A percentile compares a stretch with the other conserved stretches of the same genome.
These are phyloP conservation scores for Tripterygium wilfordii DNA, from an alignment of 177 flowering plant genomes.

Conservation along the genomic window DNA sequence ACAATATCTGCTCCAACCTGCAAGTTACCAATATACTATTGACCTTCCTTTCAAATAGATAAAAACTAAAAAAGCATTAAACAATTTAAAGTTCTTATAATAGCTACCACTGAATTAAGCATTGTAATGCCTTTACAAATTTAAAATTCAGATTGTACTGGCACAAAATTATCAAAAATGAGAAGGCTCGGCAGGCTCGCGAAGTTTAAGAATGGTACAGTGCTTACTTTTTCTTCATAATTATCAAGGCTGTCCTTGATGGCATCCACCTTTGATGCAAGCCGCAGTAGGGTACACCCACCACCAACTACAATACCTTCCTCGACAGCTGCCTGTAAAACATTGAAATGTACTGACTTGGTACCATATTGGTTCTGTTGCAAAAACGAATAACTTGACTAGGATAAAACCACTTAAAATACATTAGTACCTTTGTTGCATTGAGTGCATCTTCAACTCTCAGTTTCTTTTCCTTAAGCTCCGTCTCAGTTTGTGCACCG, in stretches of 20 bases:
- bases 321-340: constrained; percentile 90
- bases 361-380: no score
- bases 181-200: no score
- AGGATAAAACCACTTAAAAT: neutral
- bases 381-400: no score
- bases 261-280: constrained; percentile 89
- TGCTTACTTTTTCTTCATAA: constrained; percentile 82
- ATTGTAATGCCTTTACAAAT: no score
- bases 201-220: neutral
- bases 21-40: no score
- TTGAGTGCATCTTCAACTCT: constrained; percentile 99
- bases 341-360: neutral
- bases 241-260: constrained; percentile 69
- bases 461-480: constrained; percentile 90
- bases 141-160: no score
- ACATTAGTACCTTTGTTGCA: constrained; percentile 72
- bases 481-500: constrained; percentile 99
- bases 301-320: constrained; percentile 99
- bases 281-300: constrained; percentile 87
- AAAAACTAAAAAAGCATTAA: no score
- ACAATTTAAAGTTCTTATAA: no score
- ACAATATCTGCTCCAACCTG: constrained; percentile 98
- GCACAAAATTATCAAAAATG: no score
- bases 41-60: no score
- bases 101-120: no score